Conservation (phyloP, 2,329 filamentous ascomycete genomes). For the Nemania sp. region DNA sequence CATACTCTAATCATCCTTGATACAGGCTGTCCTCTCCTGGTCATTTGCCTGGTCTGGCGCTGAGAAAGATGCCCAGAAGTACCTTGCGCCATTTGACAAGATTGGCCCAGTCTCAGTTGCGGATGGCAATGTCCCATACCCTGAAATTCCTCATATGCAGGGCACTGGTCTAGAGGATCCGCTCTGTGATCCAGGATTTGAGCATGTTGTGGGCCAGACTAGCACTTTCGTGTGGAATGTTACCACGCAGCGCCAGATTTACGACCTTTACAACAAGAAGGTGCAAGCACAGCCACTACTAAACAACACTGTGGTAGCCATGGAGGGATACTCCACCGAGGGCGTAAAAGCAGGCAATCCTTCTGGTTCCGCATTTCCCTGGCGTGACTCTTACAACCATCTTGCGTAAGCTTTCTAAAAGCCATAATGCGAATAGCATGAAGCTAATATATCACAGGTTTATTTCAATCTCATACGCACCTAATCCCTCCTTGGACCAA, state of each 20-base stretch:
- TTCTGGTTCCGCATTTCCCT: conserved; percentile 39
- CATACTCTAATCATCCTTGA: neutral
- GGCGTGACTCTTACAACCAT: conserved; percentile 38
- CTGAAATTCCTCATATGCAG: conserved; percentile 25
- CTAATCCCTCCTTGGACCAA: neutral
- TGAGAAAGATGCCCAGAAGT: conserved; percentile 39
- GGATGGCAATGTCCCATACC: conserved; percentile 40
- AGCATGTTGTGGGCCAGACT: neutral
- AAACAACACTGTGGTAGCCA: conserved; percentile 16
- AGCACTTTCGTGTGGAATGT: conserved; percentile 42
- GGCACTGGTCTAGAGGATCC: neutral
- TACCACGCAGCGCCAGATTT: conserved; percentile 42
- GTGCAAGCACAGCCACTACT: conserved; percentile 33
- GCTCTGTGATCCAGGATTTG: neutral
- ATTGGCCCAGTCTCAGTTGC: conserved; percentile 35
- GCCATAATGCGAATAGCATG: too few relatives aligned
- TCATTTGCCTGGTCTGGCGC: conserved; percentile 43
- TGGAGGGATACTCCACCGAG: conserved; percentile 46
- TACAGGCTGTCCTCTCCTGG: conserved; percentile 38
- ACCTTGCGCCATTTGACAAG: conserved; percentile 42
- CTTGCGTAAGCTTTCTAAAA: too few relatives aligned
- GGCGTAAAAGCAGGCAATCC: conserved; percentile 30
- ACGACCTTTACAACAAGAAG: conserved; percentile 37
- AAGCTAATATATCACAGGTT: too few relatives aligned
- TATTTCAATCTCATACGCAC: neutral